Base-by-base conservation (phyloP, 106 monocot species). In the Dendrobium chrysotoxum region DNA sequence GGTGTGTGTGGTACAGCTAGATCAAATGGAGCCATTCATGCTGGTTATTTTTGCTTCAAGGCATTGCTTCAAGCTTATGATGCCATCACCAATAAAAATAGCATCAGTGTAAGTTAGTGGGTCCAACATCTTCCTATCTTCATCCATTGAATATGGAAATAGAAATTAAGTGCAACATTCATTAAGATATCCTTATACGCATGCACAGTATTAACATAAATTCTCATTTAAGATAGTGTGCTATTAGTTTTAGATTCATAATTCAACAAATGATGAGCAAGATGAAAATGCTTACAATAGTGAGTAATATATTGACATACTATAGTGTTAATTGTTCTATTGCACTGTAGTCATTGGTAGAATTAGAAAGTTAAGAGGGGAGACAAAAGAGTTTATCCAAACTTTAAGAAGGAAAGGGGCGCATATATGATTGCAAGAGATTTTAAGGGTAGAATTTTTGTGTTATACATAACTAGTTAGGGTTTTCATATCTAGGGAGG, bases 21-120 rank as follows among this genome's bases (percentile, higher is more conserved):
- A 80, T 90, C 93, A 84, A 93, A 93, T 83, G 93, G 93, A 70
- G 86, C 80, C 28, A 81, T 93, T 74, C 90, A 93, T 93, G 88
- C 93, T 83, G 93, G 90, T 81, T 93, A 93, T 88, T 81, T 93
- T 79, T 86, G 90, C 78, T 90, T 93, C 74, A 80, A 70, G 83
- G 83, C 86, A 12, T 67, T 90, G 84, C 68, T 75, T 44, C 86
- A 85, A 61, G 79, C 82, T 81, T 88, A 83, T 85, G 82, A 79
- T 84, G 79, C 82, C 28, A 80, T 82, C 45, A 28, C 77, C 31
- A 80, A 87, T 38, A 93, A 88, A 53, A 85, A 80, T 79, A 81
- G 66, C 61, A 50, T 73, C 26, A 80, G 61, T 28, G 92, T 92
- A 80, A 75, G 87, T 68, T 72, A 0, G 4, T 7, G 15, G 28